Evolutionary conservation across 164 flowering plant species (phyloP), one percentile per base, ranked within the genome.

Genomic region (Kingdonia uniflora): DNA sequence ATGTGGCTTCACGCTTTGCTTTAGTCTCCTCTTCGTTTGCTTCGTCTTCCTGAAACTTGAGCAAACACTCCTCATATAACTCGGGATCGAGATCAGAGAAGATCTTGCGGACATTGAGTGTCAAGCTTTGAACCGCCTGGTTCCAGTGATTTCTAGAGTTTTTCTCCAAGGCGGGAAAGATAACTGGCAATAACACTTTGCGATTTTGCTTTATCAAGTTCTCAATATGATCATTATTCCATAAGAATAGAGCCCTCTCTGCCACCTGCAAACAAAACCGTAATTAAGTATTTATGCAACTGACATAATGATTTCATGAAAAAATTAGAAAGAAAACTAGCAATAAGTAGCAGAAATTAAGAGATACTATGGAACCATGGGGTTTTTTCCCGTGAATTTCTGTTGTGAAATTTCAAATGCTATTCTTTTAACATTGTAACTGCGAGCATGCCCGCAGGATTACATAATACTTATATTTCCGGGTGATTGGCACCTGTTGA

Each of bases 161-260:
- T 68, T 42, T 76, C 71, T 85, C 90, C 70, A 85, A 50, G 10
- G 85, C 81, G 41, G 95, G 84, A 56, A 80, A 76, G 59, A 85
- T 73, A 14, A 85, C 71, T n/a, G 95, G 95, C 54, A 85, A 65
- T 56, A 85, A 70, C 13, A 75, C 74, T 42, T 68, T 68, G 14
- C 74, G 76, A 51, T 82, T 82, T 63, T 82, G 85, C 60, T 58
- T 76, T 38, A 85, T 76, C 57, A 85, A 66, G 73, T 63, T 78
- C 58, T 74, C 84, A 10, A 84, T 72, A 63, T 80, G 84, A 64
- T 76, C 85, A 50, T 80, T 84, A 71, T 76, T 84, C 92, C 87
- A 84, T 55, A 84, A 65, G 59, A 76, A 81, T 55, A 84, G 64
- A 45, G 92, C 72, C 70, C 82, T 71, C 64, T 84, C 88, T 10